These are phyloP conservation scores for Cardamine chenopodiifolia DNA, from an alignment of 345 rosid species.

Conservation along the genomic window DNA sequence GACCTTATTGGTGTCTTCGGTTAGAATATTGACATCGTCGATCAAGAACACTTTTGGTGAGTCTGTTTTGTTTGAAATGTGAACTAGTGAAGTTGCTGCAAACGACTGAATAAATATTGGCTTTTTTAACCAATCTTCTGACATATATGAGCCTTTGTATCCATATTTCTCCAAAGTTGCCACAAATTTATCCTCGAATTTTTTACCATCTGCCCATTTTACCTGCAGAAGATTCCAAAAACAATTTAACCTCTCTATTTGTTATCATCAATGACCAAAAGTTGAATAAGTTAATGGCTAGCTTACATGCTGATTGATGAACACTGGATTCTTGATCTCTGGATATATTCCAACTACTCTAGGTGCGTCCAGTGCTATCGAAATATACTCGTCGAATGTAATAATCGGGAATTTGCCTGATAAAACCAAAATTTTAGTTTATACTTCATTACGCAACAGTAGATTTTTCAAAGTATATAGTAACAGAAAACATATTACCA, in stretches of 20 bases:
- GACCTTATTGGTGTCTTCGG: conserved; percentile 98
- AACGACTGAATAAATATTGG: conserved; percentile 93
- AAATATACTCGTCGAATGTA: conserved; percentile 84
- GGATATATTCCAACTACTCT: conserved; percentile 97
- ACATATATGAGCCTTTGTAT: conserved; percentile 80
- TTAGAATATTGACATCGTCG: conserved; percentile 61
- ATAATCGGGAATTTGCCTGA: conserved; percentile 80
- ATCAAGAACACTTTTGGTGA: conserved; percentile 84
- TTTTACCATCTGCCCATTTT: conserved; percentile 77
- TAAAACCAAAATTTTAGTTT: conserved; percentile 3
- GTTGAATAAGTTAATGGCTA: not conserved
- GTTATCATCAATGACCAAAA: conserved; percentile 6
- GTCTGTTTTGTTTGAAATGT: conserved; percentile 64
- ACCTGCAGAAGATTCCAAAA: conserved; percentile 52
- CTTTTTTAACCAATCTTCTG: conserved; percentile 76
- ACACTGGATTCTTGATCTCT: conserved; percentile 89
- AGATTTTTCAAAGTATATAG: not conserved
- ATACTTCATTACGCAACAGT: not conserved
- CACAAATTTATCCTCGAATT: conserved; percentile 76
- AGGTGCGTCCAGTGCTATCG: conserved; percentile 80
- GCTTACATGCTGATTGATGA: conserved; percentile 82
- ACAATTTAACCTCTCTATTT: not conserved
- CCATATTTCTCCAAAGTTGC: conserved; percentile 76
- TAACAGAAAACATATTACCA: conserved; percentile 46
- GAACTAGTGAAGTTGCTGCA: conserved; percentile 84